Evolutionary conservation across 2,329 filamentous ascomycete genomes (phyloP), one percentile per base, ranked within the genome.

Genomic region (Dactylellina cionopaga): DNA sequence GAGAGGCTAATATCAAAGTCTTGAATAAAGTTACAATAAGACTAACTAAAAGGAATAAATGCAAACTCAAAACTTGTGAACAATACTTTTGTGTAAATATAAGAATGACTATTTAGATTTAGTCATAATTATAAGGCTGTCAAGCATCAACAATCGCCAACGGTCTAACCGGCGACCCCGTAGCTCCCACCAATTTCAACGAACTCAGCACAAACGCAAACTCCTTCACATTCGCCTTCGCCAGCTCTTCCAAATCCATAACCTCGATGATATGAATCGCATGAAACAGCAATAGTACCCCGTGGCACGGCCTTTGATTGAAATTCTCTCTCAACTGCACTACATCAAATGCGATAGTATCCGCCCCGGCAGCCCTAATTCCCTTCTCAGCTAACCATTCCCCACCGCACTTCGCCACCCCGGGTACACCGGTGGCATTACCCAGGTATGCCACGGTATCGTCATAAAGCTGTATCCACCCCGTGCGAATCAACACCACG

Each of bases 241-340:
- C 52, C 43, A 75, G 33, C 37, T 71, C 71, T 43, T 75, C 74
- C 59, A 75, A 51, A 51, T 75, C 69, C 37, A 75, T 46, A 27
- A 72, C 68, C 35, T 75, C 74, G 22, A 75, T 75, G 29, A 73
- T 72, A 13, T 72, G 66, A 47, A 75, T 75, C 3, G 49, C 74
- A 51, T 69, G 64, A 31, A 75, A 66, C 17, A 56, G 33, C n/a
- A 65, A 19, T 27, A 65, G 22, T 19, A 75, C 51, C 35, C 63
- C 68, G 55, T 75, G 68, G 25, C 62, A 68, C 5, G 74, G 74
- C 22, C 74, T 62, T 22, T 52, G 27, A 0, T 37, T 39, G 25
- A 51, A 64, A 33, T 70, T 65, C 25, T 54, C 52, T 11, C 74
- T 69, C 43, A 69, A 35, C 15, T 55, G 29, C n/a, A 64, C 56